phyloP scores from a whole-genome alignment of 2,329 filamentous ascomycete species.

The Aspergillus sp. region DNA sequence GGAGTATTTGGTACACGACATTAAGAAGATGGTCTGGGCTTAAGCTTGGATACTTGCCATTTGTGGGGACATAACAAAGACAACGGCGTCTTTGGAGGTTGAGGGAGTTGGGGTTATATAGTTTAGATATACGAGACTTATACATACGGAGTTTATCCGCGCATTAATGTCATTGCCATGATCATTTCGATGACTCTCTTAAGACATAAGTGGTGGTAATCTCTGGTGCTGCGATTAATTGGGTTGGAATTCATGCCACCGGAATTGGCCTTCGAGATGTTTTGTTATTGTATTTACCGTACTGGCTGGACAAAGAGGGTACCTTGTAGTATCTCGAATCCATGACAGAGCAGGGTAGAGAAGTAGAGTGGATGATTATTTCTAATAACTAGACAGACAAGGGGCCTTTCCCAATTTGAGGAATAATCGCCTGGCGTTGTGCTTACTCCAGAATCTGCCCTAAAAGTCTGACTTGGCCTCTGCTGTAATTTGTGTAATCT shows the following conservation, averaged over 20 bases:
- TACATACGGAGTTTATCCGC: background rate
- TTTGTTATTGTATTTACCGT: background rate
- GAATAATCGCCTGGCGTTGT: background rate
- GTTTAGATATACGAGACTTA: background rate
- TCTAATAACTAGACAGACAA: background rate
- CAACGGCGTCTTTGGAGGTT: background rate
- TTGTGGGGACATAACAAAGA: background rate
- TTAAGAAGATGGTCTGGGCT: slow-evolving; percentile 92
- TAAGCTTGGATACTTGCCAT: slow-evolving; percentile 26
- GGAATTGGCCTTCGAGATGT: background rate
- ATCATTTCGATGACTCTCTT: background rate
- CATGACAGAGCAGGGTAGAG: background rate
- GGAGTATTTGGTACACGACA: slow-evolving; percentile 81
- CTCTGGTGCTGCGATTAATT: background rate
- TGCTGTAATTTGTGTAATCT: background rate
- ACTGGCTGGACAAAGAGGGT: background rate
- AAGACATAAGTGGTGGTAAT: background rate
- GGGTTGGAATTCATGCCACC: too few relatives aligned
- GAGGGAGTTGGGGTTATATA: background rate
- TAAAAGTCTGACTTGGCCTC: background rate
- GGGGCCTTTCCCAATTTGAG: background rate
- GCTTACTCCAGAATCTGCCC: background rate
- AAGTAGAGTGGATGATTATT: background rate
- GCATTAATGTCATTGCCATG: background rate
- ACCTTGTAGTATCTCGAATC: background rate